Conservation (phyloP, 768 basidiomycete genomes). For the Leucogyrophana mollusca region DNA sequence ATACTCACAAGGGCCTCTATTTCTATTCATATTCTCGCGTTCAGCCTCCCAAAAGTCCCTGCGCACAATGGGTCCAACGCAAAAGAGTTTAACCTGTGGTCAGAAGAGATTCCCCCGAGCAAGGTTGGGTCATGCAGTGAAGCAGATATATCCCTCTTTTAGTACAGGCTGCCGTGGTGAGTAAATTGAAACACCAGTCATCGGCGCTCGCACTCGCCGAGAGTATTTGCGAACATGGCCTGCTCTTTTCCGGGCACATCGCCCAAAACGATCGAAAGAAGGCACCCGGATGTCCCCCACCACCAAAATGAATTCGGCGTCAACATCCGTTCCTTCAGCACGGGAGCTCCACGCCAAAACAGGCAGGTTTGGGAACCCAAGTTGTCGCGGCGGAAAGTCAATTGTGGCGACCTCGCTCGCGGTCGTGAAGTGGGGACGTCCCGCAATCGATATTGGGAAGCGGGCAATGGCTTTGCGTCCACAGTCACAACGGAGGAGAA, state of each 20-base stretch:
- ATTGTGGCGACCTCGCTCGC: slow-evolving; percentile 39
- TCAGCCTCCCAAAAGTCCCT: slow-evolving; percentile 28
- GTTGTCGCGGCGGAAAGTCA: slow-evolving; percentile 25
- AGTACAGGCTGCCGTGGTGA: slow-evolving; percentile 35
- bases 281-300: slow-evolving; percentile 26
- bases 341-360: slow-evolving; percentile 30
- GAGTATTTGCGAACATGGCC: slow-evolving; percentile 12
- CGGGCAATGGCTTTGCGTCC: slow-evolving; percentile 13
- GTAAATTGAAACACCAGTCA: slow-evolving; percentile 23
- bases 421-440: slow-evolving; percentile 24
- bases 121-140: slow-evolving; percentile 9
- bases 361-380: slow-evolving; percentile 26
- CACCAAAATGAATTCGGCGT: slow-evolving; percentile 35
- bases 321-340: slow-evolving; percentile 21
- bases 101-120: slow-evolving; percentile 6
- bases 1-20: slow-evolving; percentile 34
- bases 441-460: slow-evolving; percentile 20
- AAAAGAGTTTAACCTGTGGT: slow-evolving; percentile 16
- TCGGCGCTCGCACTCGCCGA: slow-evolving; percentile 19
- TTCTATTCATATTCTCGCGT: slow-evolving; percentile 18
- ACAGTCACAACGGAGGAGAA: slow-evolving; percentile 11
- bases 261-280: slow-evolving; percentile 13
- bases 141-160: slow-evolving; percentile 24
- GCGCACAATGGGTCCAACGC: slow-evolving; percentile 29
- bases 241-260: slow-evolving; percentile 3